Base-by-base conservation (phyloP, 2,329 filamentous ascomycete species). In the Fusarium compactum region DNA sequence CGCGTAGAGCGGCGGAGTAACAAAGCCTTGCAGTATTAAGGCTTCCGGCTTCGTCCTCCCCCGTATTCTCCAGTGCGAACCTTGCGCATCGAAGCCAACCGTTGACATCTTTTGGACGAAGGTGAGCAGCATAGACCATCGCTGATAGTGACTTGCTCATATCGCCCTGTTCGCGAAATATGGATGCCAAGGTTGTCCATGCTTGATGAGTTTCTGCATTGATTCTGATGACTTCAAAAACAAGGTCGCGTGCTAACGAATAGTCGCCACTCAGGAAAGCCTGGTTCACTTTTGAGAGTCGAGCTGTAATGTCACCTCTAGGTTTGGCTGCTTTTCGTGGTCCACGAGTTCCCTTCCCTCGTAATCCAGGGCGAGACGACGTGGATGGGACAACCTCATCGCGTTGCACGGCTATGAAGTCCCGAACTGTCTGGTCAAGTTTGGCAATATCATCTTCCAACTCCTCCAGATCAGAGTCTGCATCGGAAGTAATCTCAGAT, bases 301-400 rank as follows among this genome's bases (percentile, higher is more conserved):
- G 84, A 43, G 87, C 83, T 74, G 91, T 93, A 78, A 94, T 92
- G 71, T 94, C 90, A 43, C 86, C 89, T 46, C 90, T 88, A 18
- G 90, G 91, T 76, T 92, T 91, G 11, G 88, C 89, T 25, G 89
- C 86, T 76, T 90, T 89, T 20, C 87, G 82, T 27, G 86, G 86
- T 9, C 86, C 86, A 16, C 82, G 78, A 47, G 77, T 62, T 29
- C 81, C 71, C 30, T 81, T 74, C 20, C 74, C 76, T 27, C 76
- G 75, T 24, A 58, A 43, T 8, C 63, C 70, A 40, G 76, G 69
- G 15, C 75, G 73, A 20, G 29, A 32, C 6, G 70, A 62, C 20
- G 62, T 62, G 7, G 71, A 60, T 10, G 65, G 54, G 20, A 73
- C 69, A 40, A 60, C 51, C 20, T 74, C 71, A 54, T 76, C 79